Conservation (phyloP, 257 asterid species). For the Przewalskia tangutica region DNA sequence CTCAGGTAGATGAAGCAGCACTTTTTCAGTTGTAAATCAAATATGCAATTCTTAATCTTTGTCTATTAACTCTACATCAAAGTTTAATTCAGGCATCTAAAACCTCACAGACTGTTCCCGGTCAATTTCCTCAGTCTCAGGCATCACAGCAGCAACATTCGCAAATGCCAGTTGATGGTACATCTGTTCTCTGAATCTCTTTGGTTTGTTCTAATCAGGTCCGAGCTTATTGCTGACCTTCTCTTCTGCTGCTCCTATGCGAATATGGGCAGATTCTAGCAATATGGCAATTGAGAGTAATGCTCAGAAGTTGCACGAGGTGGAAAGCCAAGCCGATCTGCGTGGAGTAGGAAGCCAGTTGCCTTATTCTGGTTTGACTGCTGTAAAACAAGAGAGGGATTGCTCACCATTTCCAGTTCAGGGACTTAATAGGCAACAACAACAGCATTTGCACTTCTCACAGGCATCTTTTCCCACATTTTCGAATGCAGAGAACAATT, state of each 20-base stretch:
- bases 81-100: constrained; percentile 40
- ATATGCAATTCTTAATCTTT: neutral
- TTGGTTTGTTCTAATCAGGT: constrained; percentile 4
- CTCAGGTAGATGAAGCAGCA: constrained; percentile 37
- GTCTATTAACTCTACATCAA: constrained; percentile 11
- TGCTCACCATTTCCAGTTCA: constrained; percentile 46
- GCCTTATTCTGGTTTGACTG: constrained; percentile 29
- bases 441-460: constrained; percentile 48
- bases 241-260: constrained; percentile 15
- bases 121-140: constrained; percentile 50
- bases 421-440: constrained; percentile 65
- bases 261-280: constrained; percentile 31
- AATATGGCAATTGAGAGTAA: constrained; percentile 31
- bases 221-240: constrained; percentile 14
- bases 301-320: constrained; percentile 34
- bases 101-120: constrained; percentile 32
- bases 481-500: constrained; percentile 46
- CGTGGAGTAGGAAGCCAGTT: constrained; percentile 40
- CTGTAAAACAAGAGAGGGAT: constrained; percentile 57
- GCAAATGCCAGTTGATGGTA: constrained; percentile 46
- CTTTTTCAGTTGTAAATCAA: neutral
- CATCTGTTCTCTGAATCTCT: constrained; percentile 10
- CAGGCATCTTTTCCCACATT: constrained; percentile 48
- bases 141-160: constrained; percentile 37
- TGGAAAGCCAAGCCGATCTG: constrained; percentile 45